phyloP scores from a whole-genome alignment of 1,284 basidiomycete species.

The Ustilago curta region DNA sequence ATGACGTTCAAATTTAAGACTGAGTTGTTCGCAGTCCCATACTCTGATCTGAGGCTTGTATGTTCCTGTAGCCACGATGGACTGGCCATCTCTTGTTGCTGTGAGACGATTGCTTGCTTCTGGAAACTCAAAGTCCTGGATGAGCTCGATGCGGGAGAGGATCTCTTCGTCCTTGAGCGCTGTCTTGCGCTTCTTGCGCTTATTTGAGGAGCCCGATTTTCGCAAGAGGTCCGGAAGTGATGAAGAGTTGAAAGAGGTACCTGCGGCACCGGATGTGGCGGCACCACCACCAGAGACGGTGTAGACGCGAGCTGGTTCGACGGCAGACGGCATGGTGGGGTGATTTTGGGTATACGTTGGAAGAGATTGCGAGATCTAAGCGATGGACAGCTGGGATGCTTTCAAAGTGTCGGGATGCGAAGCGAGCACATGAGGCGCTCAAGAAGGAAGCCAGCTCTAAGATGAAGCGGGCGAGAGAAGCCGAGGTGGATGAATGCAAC shows the following conservation, averaged over 20 bases:
- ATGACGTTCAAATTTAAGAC: constrained; percentile 94
- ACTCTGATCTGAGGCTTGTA: constrained; percentile 98
- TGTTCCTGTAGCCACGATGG: constrained; percentile 92
- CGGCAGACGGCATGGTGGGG: constrained; percentile 53
- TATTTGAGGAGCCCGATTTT: constrained; percentile 65
- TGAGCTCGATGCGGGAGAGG: constrained; percentile 64
- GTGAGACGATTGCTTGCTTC: constrained; percentile 92
- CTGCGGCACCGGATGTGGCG: constrained; percentile 53
- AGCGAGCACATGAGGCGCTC: constrained; percentile 12
- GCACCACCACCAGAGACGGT: constrained; percentile 61
- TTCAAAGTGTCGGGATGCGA: constrained; percentile 3
- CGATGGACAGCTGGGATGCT: constrained; percentile 7
- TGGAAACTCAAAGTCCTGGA: constrained; percentile 94
- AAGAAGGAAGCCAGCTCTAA: constrained; percentile 1
- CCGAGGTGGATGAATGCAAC: background rate
- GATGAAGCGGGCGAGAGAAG: background rate
- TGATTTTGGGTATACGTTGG: background rate
- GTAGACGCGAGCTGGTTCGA: constrained; percentile 65
- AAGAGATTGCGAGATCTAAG: background rate
- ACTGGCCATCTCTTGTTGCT: constrained; percentile 89
- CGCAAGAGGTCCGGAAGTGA: constrained; percentile 66
- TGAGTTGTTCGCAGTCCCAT: constrained; percentile 93
- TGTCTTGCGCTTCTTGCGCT: constrained; percentile 63
- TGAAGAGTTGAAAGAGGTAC: constrained; percentile 65
- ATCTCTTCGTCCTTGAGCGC: constrained; percentile 58